phyloP scores from a whole-genome alignment of 2,329 filamentous ascomycete species.

The Colletotrichum sp. region DNA sequence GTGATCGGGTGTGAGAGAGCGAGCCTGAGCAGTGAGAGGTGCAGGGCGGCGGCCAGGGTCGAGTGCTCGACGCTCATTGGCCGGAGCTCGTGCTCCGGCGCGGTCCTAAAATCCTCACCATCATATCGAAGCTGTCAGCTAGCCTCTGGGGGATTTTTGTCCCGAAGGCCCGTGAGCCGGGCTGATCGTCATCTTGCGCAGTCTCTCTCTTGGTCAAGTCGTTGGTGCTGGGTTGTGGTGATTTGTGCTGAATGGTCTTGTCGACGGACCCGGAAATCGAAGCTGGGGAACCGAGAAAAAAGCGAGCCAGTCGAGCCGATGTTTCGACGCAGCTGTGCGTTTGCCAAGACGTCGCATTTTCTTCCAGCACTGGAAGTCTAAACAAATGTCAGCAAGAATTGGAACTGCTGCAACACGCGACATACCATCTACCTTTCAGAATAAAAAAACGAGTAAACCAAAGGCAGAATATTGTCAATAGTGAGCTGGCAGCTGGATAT shows the following conservation, averaged over 20 bases:
- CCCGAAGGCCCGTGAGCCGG: background rate
- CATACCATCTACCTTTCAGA: background rate
- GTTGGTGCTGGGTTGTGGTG: background rate
- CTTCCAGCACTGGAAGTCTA: background rate
- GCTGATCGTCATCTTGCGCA: background rate
- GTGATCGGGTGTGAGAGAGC: background rate
- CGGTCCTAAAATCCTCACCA: background rate
- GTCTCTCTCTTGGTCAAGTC: background rate
- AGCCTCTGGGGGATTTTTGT: background rate
- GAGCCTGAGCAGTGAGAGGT: background rate
- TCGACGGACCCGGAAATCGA: background rate
- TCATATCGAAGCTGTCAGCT: background rate
- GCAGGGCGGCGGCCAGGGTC: background rate
- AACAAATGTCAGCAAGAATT: background rate
- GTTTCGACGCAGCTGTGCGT: background rate
- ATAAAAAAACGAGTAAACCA: background rate
- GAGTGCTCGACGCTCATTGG: background rate
- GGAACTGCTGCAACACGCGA: background rate
- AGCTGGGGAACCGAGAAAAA: background rate
- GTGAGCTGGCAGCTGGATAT: background rate
- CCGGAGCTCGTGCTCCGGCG: background rate
- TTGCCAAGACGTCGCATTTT: conserved; percentile 14
- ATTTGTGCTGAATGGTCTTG: background rate
- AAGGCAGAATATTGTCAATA: background rate
- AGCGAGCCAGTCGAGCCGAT: background rate